These are phyloP conservation scores for Zasmidium cellare DNA, from an alignment of 2,329 filamentous ascomycete species.

Conservation along the genomic window DNA sequence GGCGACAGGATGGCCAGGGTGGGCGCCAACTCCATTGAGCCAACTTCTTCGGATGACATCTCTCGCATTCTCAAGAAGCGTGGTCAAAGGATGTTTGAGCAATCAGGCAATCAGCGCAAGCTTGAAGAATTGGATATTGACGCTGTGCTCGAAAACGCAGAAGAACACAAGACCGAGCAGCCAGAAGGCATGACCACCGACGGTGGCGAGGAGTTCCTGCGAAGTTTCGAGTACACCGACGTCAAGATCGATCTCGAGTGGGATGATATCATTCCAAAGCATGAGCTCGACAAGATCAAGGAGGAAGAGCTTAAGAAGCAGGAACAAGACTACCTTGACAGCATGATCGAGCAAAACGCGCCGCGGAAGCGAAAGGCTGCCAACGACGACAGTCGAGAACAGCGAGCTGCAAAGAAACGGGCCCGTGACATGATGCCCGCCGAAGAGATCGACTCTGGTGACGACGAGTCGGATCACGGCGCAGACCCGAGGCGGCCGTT, in stretches of 20 bases:
- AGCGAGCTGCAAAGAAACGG: conserved; percentile 69
- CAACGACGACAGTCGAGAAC: conserved; percentile 64
- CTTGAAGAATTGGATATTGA: conserved; percentile 97
- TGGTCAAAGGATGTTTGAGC: conserved; percentile 99
- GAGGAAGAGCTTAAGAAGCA: conserved; percentile 82
- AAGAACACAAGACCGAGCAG: conserved; percentile 94
- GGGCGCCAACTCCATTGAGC: conserved; percentile 64
- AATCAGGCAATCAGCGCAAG: conserved; percentile 93
- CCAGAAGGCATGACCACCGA: conserved; percentile 92
- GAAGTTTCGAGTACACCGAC: conserved; percentile 87
- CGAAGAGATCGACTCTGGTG: conserved; percentile 57
- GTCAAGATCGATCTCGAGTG: conserved; percentile 96
- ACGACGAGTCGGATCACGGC: conserved; percentile 53
- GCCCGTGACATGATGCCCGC: conserved; percentile 61
- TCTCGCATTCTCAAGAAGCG: conserved; percentile 95
- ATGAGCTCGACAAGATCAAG: conserved; percentile 86
- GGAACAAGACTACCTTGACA: conserved; percentile 78
- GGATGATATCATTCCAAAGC: conserved; percentile 97
- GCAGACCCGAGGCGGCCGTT: conserved; percentile 85
- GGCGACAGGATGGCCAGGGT: conserved; percentile 73
- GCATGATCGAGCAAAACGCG: conserved; percentile 80
- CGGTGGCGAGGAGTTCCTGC: conserved; percentile 94
- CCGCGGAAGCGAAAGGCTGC: conserved; percentile 71
- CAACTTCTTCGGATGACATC: conserved; percentile 90
- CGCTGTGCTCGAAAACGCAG: conserved; percentile 92